phyloP scores from a whole-genome alignment of 805 yeast genomes.

The Pichia exigua region DNA sequence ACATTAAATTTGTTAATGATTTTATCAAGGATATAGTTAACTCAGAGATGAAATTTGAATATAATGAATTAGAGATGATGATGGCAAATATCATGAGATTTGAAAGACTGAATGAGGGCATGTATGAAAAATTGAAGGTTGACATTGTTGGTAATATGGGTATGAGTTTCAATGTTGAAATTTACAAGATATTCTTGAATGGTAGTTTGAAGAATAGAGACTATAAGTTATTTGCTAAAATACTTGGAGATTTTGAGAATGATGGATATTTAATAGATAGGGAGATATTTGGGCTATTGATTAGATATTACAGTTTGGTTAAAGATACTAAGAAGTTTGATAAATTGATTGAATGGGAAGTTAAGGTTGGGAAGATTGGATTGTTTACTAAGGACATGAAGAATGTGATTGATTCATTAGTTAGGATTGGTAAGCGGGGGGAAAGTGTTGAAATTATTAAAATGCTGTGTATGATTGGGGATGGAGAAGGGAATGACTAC shows the following conservation, averaged over 20 bases:
- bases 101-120: background rate
- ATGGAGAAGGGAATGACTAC: background rate
- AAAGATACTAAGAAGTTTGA: conserved; percentile 14
- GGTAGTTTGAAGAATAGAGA: conserved; percentile 14
- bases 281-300: conserved; percentile 13
- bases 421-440: conserved; percentile 10
- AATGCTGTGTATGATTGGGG: background rate
- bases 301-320: background rate
- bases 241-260: conserved; percentile 12
- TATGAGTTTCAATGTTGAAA: conserved; percentile 8
- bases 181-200: conserved; percentile 14
- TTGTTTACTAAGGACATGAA: conserved; percentile 13
- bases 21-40: conserved; percentile 4
- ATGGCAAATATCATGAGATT: background rate
- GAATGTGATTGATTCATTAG: conserved; percentile 12
- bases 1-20: conserved; percentile 1
- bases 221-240: conserved; percentile 11
- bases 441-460: conserved; percentile 18
- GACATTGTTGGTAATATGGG: background rate
- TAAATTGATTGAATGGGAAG: conserved; percentile 18
- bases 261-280: conserved; percentile 16
- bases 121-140: background rate
- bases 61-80: background rate
- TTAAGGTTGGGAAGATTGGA: conserved; percentile 10
- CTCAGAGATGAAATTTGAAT: background rate